phyloP scores from a whole-genome alignment of 805 yeast species.

The Ogataea allantospora region DNA sequence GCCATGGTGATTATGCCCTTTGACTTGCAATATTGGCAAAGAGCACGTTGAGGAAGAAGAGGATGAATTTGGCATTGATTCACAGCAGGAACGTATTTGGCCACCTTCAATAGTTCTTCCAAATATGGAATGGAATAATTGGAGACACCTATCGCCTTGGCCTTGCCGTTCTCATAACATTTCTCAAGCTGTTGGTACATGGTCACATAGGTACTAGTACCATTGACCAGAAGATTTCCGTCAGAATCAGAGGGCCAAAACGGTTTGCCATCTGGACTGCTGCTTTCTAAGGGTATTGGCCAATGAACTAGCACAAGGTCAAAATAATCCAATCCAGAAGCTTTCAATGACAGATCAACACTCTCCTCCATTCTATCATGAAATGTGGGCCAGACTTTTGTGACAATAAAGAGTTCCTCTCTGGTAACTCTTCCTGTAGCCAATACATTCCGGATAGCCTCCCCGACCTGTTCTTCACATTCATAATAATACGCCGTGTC shows the following conservation, averaged over 20 bases:
- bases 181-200: constrained; percentile 71
- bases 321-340: constrained; percentile 40
- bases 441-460: constrained; percentile 32
- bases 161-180: constrained; percentile 50
- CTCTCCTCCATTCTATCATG: constrained; percentile 35
- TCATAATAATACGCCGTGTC: constrained; percentile 43
- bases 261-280: constrained; percentile 20
- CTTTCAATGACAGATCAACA: constrained; percentile 37
- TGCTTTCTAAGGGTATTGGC: constrained; percentile 38
- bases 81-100: constrained; percentile 40
- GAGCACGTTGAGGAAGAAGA: constrained; percentile 36
- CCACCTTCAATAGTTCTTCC: constrained; percentile 33
- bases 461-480: constrained; percentile 42
- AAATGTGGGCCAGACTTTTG: constrained; percentile 23
- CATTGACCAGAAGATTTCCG: constrained; percentile 19
- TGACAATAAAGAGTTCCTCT: constrained; percentile 20
- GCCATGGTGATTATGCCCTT: constrained; percentile 38
- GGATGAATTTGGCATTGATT: constrained; percentile 48
- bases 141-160: constrained; percentile 46
- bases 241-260: constrained; percentile 26
- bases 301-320: constrained; percentile 47
- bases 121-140: constrained; percentile 33
- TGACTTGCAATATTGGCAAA: constrained; percentile 31
- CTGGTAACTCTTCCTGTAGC: constrained; percentile 12
- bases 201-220: constrained; percentile 52